These are phyloP conservation scores for Wickerhamiella parazyma DNA, from an alignment of 805 yeast species.

Conservation along the genomic window DNA sequence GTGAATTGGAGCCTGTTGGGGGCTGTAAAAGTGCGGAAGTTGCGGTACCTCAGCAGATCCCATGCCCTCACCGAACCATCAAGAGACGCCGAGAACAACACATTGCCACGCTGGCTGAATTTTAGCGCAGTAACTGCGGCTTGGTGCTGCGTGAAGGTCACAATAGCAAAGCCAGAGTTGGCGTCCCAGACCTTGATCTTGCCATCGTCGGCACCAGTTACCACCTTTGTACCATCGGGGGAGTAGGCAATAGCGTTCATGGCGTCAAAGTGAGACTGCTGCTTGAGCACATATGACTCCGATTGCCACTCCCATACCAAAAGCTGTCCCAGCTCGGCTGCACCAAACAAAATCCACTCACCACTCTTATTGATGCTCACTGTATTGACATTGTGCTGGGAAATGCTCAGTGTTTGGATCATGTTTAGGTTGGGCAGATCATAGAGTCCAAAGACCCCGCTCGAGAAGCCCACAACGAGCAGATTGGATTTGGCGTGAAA, in stretches of 20 bases:
- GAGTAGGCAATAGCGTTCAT: conserved; percentile 75
- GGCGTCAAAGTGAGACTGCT: conserved; percentile 93
- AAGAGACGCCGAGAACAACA: conserved; percentile 75
- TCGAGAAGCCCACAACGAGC: conserved; percentile 75
- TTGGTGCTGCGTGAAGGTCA: conserved; percentile 82
- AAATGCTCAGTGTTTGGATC: conserved; percentile 80
- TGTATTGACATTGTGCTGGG: conserved; percentile 76
- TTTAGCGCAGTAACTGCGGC: conserved; percentile 78
- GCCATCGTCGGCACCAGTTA: conserved; percentile 94
- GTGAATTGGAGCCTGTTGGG: conserved; percentile 77
- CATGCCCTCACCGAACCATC: conserved; percentile 97
- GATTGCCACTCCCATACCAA: conserved; percentile 98
- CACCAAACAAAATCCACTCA: conserved; percentile 96
- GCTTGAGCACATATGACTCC: conserved; percentile 86
- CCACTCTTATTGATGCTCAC: conserved; percentile 72
- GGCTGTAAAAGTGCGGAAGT: conserved; percentile 89
- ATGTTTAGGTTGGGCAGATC: conserved; percentile 39
- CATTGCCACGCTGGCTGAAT: conserved; percentile 83
- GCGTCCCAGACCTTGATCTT: conserved; percentile 95
- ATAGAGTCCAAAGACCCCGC: conserved; percentile 83
- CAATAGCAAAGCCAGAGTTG: conserved; percentile 79
- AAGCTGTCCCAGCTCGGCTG: conserved; percentile 79
- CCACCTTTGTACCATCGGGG: conserved; percentile 85
- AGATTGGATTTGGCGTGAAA: conserved; percentile 63
- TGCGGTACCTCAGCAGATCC: conserved; percentile 86